Base-by-base conservation (phyloP, 495 filamentous ascomycete species). In the Penicillium alfredii region DNA sequence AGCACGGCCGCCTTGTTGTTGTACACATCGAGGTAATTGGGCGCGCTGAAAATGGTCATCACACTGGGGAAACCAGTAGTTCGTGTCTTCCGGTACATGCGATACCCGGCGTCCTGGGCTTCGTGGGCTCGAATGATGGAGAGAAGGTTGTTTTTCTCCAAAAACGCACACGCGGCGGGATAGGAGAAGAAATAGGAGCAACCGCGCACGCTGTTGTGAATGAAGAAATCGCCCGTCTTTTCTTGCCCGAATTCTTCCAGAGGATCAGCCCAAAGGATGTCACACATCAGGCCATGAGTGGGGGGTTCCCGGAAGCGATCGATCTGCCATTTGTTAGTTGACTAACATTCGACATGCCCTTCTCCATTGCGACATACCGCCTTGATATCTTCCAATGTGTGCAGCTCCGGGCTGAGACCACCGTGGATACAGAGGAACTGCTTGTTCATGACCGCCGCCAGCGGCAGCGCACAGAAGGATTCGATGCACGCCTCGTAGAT, bases 161-260 rank as follows among this genome's bases (percentile, higher is more conserved):
- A 66, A 68, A 98, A 98, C 8, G 87, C 83, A 66, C 92, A 98
- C 16, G 92, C 93, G n/a, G 92, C 87, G 3, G 88, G 92, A 51
- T 98, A 98, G 6, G 89, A 95, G 69, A 98, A 98, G 70, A 97
- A 98, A 66, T 94, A 98, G 6, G 92, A 98, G 68, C 92, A 98
- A 27, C 92, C 92, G 39, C 92, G 86, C 30, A 98, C 92, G 62
- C 95, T 89, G 64, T 98, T 98, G 66, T 98, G 92, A 29, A 96
- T 71, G 63, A 95, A 98, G 64, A 84, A 97, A 50, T 98, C 92
- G 18, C 82, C 87, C 1, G 88, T 92, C 66, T 94, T 97, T 68
- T 98, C 92, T 63, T 97, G 92, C 2, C 92, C 92, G 60, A 98
- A 98, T 60, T 98, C 92, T 53, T 98, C 92, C n/a, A 97, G 76